These are phyloP conservation scores for Aspergillus sergii DNA, from an alignment of 2,329 filamentous ascomycete species.

Conservation along the genomic window DNA sequence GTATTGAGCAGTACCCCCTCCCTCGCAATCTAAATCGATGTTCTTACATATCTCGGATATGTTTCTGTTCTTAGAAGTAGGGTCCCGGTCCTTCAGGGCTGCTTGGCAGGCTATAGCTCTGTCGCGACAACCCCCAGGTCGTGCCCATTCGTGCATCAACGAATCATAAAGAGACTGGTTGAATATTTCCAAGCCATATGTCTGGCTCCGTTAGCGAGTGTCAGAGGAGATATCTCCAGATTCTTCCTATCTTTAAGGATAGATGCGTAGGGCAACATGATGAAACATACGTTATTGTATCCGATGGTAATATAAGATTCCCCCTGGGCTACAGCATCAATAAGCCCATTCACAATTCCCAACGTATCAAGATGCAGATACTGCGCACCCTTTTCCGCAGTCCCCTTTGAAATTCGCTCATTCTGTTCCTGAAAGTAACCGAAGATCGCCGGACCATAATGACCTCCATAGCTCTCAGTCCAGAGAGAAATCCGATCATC, in stretches of 20 bases:
- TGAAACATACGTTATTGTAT: background rate
- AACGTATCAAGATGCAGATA: slow-evolving; percentile 54
- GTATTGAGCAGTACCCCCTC: background rate
- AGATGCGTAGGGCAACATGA: background rate
- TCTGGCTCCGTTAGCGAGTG: slow-evolving; percentile 57
- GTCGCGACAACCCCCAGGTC: slow-evolving; percentile 56
- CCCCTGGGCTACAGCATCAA: slow-evolving; percentile 53
- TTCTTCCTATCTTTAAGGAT: background rate
- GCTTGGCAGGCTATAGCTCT: slow-evolving; percentile 56
- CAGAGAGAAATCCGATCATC: slow-evolving; percentile 53
- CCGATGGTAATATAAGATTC: background rate
- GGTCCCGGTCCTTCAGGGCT: slow-evolving; percentile 52
- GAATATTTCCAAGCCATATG: slow-evolving; percentile 58
- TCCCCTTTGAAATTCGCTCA: slow-evolving; percentile 38
- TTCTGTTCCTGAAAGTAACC: slow-evolving; percentile 47
- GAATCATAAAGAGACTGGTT: slow-evolving; percentile 51
- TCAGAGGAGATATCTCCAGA: slow-evolving; percentile 38
- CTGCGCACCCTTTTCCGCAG: slow-evolving; percentile 29
- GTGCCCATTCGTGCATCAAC: slow-evolving; percentile 48
- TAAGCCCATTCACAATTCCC: slow-evolving; percentile 60
- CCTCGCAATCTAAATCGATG: background rate
- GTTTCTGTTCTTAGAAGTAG: background rate
- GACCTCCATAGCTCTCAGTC: slow-evolving; percentile 51
- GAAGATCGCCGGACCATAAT: slow-evolving; percentile 46
- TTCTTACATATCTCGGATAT: background rate